Evolutionary conservation across 2,329 filamentous ascomycete species (phyloP), one percentile per base, ranked within the genome.

Genomic region (Xylaria sp.): DNA sequence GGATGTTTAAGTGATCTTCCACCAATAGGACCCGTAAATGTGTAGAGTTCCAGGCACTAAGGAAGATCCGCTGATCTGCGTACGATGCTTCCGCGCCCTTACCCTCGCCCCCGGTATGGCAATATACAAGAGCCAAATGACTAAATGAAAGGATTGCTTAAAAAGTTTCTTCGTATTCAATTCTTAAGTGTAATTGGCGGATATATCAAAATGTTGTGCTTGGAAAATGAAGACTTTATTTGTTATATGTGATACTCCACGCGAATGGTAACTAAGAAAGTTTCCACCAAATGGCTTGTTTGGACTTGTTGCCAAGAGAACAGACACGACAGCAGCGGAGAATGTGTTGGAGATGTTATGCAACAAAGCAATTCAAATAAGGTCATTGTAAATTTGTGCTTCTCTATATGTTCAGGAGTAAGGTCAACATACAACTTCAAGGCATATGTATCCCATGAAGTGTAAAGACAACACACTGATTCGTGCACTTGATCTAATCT

Each of bases 1-100:
- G 56, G 63, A 59, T 38, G 46, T 53, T 54, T 20, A n/a, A 49
- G 20, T 48, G 57, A 61, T 66, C 7, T 61, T 66, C 63, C 63
- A 66, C 63, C 57, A 66, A 66, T 66, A 31, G 23, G 54, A 54
- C n/a, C 28, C 11, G 10, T 36, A 38, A n/a, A 28, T 36, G n/a
- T 6, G 40, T 15, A 31, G 17, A 59, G 4, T n/a, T 31, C 31
- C 15, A 42, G 42, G 42, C 17, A 36, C n/a, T n/a, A 15, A 46
- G 36, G 36, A 33, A 28, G 23, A 63, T 40, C 38, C 38, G 60
- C 60, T 33, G 51, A 63, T 63, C 61, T 28, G 4, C 20, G 44
- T 51, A 15, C 48, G 26, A 51, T 31, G 15, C 26, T 53, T 33
- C 31, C 23, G 9, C 17, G 26, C 26, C 49, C 26, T 53, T 11